Percentiles rank a stretch among this genome's conserved stretches.
Conservation (phyloP, 176 grass and related monocot species). For the bread wheat (Triticum aestivum) region IWGSC_CS_RefSeq_v2.1 NC_057795.1:549641949-549642448, state of each 20-base stretch:
- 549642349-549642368: background rate
- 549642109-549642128: constrained; percentile 67
- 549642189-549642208: constrained; percentile 68
- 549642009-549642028: constrained; percentile 47
- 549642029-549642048: constrained; percentile 76
- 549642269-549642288: constrained; percentile 82
- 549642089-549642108: constrained; percentile 48
- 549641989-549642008: constrained; percentile 58
- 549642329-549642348: constrained; percentile 75
- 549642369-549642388: background rate
- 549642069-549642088: constrained; percentile 76
- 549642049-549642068: constrained; percentile 72
- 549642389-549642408: background rate
- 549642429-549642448: background rate
- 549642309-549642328: constrained; percentile 70
- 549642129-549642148: constrained; percentile 65
- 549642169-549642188: constrained; percentile 68
- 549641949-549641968: constrained; percentile 78
- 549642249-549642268: constrained; percentile 84
- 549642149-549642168: constrained; percentile 79
- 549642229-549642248: constrained; percentile 81
- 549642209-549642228: constrained; percentile 71
- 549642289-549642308: constrained; percentile 45
- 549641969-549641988: constrained; percentile 81
- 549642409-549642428: background rate